Evolutionary conservation across 257 asterid species (phyloP).

Genomic region (Lithospermum erythrorhizon): DNA sequence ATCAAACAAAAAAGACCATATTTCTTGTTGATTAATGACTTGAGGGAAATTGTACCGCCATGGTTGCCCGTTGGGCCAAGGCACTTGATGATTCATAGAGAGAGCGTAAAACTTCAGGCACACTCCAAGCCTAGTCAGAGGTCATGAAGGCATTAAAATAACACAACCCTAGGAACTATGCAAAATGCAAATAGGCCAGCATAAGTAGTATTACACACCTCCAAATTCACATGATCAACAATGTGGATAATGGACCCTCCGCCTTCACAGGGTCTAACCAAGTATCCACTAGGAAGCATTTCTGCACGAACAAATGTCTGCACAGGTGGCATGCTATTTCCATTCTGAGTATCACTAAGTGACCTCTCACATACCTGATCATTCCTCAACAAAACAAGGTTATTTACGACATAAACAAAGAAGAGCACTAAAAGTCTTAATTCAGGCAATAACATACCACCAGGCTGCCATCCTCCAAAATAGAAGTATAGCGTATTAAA

Average conservation of each 20-base stretch:
- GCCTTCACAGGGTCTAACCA: conserved; percentile 85
- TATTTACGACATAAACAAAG: neutral
- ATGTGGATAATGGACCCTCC: conserved; percentile 87
- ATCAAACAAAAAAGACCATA: neutral
- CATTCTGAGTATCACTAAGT: conserved; percentile 70
- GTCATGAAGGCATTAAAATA: neutral
- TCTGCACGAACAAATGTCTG: conserved; percentile 82
- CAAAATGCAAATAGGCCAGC: neutral
- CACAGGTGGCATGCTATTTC: conserved; percentile 82
- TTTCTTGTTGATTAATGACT: neutral
- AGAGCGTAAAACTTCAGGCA: conserved; percentile 86
- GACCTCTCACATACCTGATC: conserved; percentile 80
- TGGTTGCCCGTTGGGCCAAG: conserved; percentile 69
- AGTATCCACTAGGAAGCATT: conserved; percentile 79
- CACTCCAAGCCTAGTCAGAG: conserved; percentile 54
- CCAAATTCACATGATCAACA: conserved; percentile 80
- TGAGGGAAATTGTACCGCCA: conserved; percentile 44
- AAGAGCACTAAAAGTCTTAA: neutral
- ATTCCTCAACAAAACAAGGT: conserved; percentile 7
- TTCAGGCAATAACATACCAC: conserved; percentile 38
- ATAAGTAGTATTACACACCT: conserved; percentile 27
- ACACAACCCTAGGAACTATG: neutral
- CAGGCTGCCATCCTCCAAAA: conserved; percentile 83
- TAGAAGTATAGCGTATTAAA: conserved; percentile 73
- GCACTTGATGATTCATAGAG: conserved; percentile 73